Evolutionary conservation across 768 basidiomycete genomes (phyloP).

Genomic region (Glaciozyma martinii): DNA sequence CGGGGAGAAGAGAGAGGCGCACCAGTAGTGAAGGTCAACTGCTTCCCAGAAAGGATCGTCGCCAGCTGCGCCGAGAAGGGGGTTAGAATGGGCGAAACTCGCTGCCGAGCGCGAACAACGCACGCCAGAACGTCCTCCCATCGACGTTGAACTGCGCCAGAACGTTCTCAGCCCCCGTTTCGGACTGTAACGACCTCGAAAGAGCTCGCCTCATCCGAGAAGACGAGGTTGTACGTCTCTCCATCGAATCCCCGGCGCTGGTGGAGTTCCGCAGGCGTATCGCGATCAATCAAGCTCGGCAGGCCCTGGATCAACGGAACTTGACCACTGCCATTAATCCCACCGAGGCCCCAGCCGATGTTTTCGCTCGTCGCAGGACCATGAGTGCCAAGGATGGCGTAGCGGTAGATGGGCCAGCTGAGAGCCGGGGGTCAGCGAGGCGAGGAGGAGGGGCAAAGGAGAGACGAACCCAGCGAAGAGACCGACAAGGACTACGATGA

Average conservation of each 20-base stretch:
- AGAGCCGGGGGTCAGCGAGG: too few relatives aligned
- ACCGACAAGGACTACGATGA: conserved; percentile 60
- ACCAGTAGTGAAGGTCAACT: conserved; percentile 32
- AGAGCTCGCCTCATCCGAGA: conserved; percentile 56
- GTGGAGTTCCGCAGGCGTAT: conserved; percentile 25
- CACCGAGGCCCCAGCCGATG: conserved; percentile 43
- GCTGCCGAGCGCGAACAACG: neutral
- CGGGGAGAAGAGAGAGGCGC: neutral
- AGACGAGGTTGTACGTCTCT: conserved; percentile 67
- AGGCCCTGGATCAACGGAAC: neutral
- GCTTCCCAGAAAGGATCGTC: conserved; percentile 47
- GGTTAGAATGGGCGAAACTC: neutral
- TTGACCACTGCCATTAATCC: neutral
- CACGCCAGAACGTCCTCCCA: conserved; percentile 60
- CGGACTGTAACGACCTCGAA: neutral
- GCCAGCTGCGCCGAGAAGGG: conserved; percentile 17
- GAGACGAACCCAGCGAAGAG: conserved; percentile 59
- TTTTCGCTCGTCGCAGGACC: conserved; percentile 39
- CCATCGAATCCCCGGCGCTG: conserved; percentile 54
- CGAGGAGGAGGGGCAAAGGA: neutral
- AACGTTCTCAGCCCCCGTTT: too few relatives aligned
- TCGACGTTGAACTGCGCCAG: conserved; percentile 51
- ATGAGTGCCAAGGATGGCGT: neutral
- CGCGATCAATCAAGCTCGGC: conserved; percentile 54
- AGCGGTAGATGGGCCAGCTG: conserved; percentile 55